Conservation (phyloP, 345 rosid genomes). For the Rhizophora mangle region DNA sequence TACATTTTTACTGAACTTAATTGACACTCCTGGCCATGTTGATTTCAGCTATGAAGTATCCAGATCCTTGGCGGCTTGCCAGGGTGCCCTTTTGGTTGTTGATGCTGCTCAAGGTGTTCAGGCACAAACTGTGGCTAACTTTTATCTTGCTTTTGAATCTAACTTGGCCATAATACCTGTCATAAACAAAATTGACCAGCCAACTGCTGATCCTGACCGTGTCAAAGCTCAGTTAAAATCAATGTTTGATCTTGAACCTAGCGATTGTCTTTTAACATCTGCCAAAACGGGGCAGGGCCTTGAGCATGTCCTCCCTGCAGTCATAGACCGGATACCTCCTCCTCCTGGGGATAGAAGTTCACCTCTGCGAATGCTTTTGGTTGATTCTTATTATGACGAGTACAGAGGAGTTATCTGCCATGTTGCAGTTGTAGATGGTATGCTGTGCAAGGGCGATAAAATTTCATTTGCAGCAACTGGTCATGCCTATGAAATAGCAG, state of each 20-base stretch:
- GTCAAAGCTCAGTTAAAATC: constrained; percentile 93
- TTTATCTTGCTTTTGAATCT: constrained; percentile 91
- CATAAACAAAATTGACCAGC: constrained; percentile 95
- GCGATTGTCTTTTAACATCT: constrained; percentile 78
- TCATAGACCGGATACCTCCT: constrained; percentile 77
- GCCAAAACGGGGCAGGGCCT: constrained; percentile 97
- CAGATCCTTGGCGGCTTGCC: constrained; percentile 97
- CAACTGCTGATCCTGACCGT: constrained; percentile 97
- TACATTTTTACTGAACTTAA: constrained; percentile 61
- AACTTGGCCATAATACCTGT: constrained; percentile 75
- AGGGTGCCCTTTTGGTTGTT: constrained; percentile 93
- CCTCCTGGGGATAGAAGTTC: constrained; percentile 71
- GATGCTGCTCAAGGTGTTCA: constrained; percentile 99
- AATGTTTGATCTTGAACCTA: constrained; percentile 91
- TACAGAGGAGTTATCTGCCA: constrained; percentile 94
- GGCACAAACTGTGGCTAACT: constrained; percentile 97
- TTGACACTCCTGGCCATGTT: constrained; percentile 98
- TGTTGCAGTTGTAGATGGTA: constrained; percentile 91
- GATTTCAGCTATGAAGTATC: constrained; percentile 98
- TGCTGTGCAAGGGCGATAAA: constrained; percentile 81
- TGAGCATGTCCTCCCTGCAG: constrained; percentile 87
- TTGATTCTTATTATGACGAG: constrained; percentile 92
- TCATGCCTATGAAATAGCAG: constrained; percentile 74
- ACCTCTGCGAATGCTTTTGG: constrained; percentile 83
- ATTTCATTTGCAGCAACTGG: constrained; percentile 82